phyloP scores from a whole-genome alignment of 2,329 filamentous ascomycete genomes.

The Apiospora saccharicola region DNA sequence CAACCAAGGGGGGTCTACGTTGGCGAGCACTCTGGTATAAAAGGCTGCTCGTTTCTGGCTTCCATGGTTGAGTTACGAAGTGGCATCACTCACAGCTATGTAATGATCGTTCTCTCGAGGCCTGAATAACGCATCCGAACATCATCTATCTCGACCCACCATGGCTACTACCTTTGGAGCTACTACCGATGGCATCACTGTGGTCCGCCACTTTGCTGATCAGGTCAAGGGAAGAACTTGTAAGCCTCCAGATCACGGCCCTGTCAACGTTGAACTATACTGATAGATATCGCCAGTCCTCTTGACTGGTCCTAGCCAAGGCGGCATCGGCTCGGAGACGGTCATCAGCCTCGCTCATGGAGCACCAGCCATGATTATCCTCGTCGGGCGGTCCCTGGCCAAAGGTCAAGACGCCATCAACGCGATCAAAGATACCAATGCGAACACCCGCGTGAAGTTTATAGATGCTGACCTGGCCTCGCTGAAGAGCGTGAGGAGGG shows the following conservation, averaged over 20 bases:
- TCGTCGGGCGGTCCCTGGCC: slow-evolving; percentile 38
- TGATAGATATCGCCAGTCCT: slow-evolving; percentile 35
- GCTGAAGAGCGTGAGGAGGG: slow-evolving; percentile 40
- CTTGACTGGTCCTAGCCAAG: slow-evolving; percentile 42
- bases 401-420: slow-evolving; percentile 41
- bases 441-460: slow-evolving; percentile 36
- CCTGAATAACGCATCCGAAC: background rate
- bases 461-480: slow-evolving; percentile 40
- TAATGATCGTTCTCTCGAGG: background rate
- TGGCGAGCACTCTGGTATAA: background rate
- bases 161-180: slow-evolving; percentile 26
- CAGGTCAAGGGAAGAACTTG: slow-evolving; percentile 39
- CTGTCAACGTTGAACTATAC: background rate
- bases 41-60: background rate
- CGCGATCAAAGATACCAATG: slow-evolving; percentile 36
- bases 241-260: slow-evolving; percentile 25
- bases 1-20: background rate
- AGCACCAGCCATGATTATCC: slow-evolving; percentile 39
- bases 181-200: slow-evolving; percentile 30
- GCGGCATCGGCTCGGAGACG: slow-evolving; percentile 43
- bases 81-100: background rate
- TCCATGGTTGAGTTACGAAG: background rate
- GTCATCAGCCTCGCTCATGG: slow-evolving; percentile 40
- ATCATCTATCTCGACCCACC: slow-evolving; percentile 14
- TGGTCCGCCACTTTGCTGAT: slow-evolving; percentile 31